phyloP scores from a whole-genome alignment of 2,329 filamentous ascomycete genomes.

The Colletotrichum sp. region DNA sequence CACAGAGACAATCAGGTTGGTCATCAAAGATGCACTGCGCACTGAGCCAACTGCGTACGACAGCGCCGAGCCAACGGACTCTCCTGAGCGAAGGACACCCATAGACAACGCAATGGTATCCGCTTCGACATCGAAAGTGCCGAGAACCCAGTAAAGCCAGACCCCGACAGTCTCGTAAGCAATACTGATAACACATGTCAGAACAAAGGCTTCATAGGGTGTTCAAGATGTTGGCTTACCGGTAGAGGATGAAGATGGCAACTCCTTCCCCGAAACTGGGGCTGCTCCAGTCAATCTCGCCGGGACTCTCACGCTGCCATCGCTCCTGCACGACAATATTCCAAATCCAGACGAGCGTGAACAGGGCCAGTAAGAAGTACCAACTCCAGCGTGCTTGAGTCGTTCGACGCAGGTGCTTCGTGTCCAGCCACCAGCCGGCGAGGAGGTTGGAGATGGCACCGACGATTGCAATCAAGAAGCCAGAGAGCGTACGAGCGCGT shows the following conservation, averaged over 20 bases:
- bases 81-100: slow-evolving; percentile 51
- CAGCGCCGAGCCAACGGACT: slow-evolving; percentile 51
- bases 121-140: slow-evolving; percentile 54
- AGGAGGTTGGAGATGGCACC: slow-evolving; percentile 22
- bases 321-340: slow-evolving; percentile 14
- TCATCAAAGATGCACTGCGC: slow-evolving; percentile 47
- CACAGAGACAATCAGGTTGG: slow-evolving; percentile 51
- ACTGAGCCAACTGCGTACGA: slow-evolving; percentile 53
- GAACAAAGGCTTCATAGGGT: not conserved
- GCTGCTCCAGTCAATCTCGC: slow-evolving; percentile 49
- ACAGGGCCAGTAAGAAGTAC: slow-evolving; percentile 4
- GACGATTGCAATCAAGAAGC: slow-evolving; percentile 43
- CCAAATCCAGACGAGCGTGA: slow-evolving; percentile 16
- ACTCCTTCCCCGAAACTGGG: slow-evolving; percentile 50
- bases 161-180: slow-evolving; percentile 3
- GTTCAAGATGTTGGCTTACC: slow-evolving; percentile 46
- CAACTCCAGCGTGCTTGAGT: slow-evolving; percentile 16
- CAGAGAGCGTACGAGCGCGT: slow-evolving; percentile 24
- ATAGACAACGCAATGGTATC: slow-evolving; percentile 54
- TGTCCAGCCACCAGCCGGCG: slow-evolving; percentile 18
- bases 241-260: slow-evolving; percentile 50
- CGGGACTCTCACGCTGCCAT: slow-evolving; percentile 16
- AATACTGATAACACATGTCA: not conserved
- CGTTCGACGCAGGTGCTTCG: slow-evolving; percentile 7
- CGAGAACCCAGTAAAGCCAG: slow-evolving; percentile 56